These are phyloP conservation scores for Mercurialis annua DNA, from an alignment of 345 rosid species.

Conservation along the genomic window DNA sequence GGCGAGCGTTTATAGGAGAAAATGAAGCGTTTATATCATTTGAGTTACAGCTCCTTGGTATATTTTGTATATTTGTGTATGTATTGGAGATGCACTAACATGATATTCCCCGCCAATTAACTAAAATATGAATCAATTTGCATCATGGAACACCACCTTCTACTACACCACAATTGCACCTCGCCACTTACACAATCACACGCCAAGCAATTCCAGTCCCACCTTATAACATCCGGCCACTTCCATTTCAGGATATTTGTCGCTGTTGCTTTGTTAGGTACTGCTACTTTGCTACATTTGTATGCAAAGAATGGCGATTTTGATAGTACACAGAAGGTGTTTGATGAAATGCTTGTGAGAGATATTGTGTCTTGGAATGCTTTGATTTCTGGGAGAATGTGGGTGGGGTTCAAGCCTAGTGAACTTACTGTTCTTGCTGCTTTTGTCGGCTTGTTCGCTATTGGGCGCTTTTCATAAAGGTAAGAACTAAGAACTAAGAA, in stretches of 20 bases:
- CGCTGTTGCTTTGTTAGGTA: slow-evolving; percentile 65
- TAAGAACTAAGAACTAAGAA: too few species aligned
- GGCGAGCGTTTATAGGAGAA: too few species aligned
- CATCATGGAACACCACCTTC: slow-evolving; percentile 27
- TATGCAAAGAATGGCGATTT: slow-evolving; percentile 68
- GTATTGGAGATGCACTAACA: too few species aligned
- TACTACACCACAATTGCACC: slow-evolving; percentile 44
- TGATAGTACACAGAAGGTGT: slow-evolving; percentile 46
- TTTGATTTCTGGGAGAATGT: slow-evolving; percentile 67
- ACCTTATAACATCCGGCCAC: slow-evolving; percentile 54
- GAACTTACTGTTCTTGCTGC: slow-evolving; percentile 75
- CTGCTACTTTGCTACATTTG: slow-evolving; percentile 68
- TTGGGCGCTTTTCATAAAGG: slow-evolving; percentile 73
- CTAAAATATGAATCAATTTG: background rate
- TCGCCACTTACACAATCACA: slow-evolving; percentile 46
- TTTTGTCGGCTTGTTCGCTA: slow-evolving; percentile 71
- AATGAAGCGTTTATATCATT: too few species aligned
- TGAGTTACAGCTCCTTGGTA: too few species aligned
- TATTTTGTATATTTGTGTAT: too few species aligned
- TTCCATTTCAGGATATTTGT: slow-evolving; percentile 39
- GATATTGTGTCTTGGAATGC: slow-evolving; percentile 90
- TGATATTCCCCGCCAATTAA: background rate
- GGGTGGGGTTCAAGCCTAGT: slow-evolving; percentile 51
- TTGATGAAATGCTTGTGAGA: slow-evolving; percentile 64
- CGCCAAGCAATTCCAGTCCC: slow-evolving; percentile 64